These are phyloP conservation scores for Jacaranda copaia DNA, from an alignment of 257 asterid species.

Conservation along the genomic window DNA sequence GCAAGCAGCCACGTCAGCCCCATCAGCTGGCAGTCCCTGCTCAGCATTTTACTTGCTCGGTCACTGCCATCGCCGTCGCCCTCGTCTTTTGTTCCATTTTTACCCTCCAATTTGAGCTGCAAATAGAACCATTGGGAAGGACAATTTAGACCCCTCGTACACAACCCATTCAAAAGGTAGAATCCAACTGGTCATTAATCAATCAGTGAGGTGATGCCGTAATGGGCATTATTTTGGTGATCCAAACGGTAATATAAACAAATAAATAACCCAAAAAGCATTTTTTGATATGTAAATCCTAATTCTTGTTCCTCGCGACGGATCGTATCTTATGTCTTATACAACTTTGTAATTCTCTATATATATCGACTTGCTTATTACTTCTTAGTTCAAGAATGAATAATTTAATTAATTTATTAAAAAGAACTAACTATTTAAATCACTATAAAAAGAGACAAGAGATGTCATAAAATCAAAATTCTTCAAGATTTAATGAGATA, in stretches of 20 bases:
- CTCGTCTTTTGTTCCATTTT: conserved; percentile 60
- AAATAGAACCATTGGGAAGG: neutral
- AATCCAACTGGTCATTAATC: neutral
- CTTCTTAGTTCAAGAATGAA: too few species aligned
- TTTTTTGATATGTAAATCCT: neutral
- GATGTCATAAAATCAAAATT: too few species aligned
- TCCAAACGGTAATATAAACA: neutral
- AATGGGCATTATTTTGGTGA: neutral
- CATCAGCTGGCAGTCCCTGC: conserved; percentile 90
- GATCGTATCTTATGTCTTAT: neutral
- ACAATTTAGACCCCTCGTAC: conserved; percentile 25
- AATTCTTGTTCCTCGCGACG: neutral
- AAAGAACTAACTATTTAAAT: too few species aligned
- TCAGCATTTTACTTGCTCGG: conserved; percentile 76
- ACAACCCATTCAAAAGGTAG: neutral
- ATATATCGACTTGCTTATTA: too few species aligned
- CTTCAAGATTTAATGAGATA: too few species aligned
- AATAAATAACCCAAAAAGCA: neutral
- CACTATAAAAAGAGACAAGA: too few species aligned
- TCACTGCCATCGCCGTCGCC: conserved; percentile 47
- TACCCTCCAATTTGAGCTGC: conserved; percentile 75
- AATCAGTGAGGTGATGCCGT: neutral
- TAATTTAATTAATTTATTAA: too few species aligned
- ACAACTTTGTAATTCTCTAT: neutral
- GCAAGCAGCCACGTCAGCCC: conserved; percentile 99